Conservation (phyloP, 73 alveolate species). For the Paramecium biaurelia region DNA sequence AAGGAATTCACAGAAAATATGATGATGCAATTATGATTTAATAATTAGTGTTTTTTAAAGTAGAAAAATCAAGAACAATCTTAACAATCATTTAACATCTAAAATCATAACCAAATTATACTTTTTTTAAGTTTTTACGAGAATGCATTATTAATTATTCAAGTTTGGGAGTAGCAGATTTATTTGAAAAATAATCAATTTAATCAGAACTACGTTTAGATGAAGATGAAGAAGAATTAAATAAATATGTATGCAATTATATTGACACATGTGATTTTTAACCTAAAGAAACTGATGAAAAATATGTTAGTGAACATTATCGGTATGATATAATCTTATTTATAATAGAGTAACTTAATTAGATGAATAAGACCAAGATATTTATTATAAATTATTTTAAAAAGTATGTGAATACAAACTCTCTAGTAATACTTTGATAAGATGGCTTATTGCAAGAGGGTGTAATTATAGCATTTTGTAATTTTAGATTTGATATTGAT, state of each 20-base stretch:
- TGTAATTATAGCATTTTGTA: background rate
- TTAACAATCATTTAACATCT: background rate
- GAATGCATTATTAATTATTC: constrained; percentile 18
- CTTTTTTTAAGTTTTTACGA: background rate
- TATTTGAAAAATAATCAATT: background rate
- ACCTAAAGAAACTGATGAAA: background rate
- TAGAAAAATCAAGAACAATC: background rate
- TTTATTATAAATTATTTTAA: background rate
- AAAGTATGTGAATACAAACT: background rate
- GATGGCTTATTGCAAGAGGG: constrained; percentile 45
- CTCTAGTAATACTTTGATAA: background rate
- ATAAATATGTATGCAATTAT: background rate
- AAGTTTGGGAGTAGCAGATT: background rate
- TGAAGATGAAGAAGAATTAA: background rate
- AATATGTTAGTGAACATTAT: background rate
- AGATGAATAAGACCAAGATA: background rate
- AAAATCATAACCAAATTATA: background rate
- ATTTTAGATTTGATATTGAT: constrained; percentile 44
- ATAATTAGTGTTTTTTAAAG: background rate
- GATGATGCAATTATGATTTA: background rate
- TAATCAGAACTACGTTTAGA: background rate
- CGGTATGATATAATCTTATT: background rate
- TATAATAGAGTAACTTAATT: background rate
- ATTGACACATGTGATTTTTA: background rate
- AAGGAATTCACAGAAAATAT: background rate